Percentiles rank a stretch among this genome's conserved stretches.
These are phyloP conservation scores for Tylopilus plumbeoviolaceoides DNA, from an alignment of 768 basidiomycete species.

Conservation along the genomic window DNA sequence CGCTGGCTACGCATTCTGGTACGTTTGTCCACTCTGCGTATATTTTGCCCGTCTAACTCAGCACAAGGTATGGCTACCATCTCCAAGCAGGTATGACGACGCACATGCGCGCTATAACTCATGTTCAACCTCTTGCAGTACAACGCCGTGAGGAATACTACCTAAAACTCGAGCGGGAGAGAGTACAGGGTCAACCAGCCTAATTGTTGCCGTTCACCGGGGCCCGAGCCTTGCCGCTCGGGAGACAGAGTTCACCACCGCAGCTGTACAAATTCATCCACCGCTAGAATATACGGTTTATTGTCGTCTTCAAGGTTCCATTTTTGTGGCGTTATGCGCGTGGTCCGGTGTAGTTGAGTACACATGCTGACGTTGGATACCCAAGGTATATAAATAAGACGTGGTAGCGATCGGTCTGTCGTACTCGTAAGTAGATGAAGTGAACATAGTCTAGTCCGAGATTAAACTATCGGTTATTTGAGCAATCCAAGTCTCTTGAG, in stretches of 20 bases:
- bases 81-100: slow-evolving; percentile 61
- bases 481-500: slow-evolving; percentile 60
- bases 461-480: slow-evolving; percentile 29
- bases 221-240: background rate
- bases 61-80: slow-evolving; percentile 75
- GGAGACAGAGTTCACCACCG: background rate
- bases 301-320: slow-evolving; percentile 4
- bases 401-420: background rate
- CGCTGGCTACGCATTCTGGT: slow-evolving; percentile 83
- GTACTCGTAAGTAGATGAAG: background rate
- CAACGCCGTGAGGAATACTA: slow-evolving; percentile 83
- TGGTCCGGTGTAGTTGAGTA: too few species aligned
- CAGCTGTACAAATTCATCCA: slow-evolving; percentile 10
- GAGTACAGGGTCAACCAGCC: slow-evolving; percentile 20
- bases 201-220: background rate
- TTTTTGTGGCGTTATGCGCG: slow-evolving; percentile 14
- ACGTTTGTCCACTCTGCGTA: slow-evolving; percentile 28
- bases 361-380: background rate
- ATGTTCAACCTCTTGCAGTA: slow-evolving; percentile 44
- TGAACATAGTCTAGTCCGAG: slow-evolving; percentile 12
- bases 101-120: slow-evolving; percentile 1
- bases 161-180: slow-evolving; percentile 72
- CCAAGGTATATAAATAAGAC: slow-evolving; percentile 29
- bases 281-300: slow-evolving; percentile 11
- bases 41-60: slow-evolving; percentile 25